phyloP scores from a whole-genome alignment of 768 basidiomycete species.

The Mycena haematopus region DNA sequence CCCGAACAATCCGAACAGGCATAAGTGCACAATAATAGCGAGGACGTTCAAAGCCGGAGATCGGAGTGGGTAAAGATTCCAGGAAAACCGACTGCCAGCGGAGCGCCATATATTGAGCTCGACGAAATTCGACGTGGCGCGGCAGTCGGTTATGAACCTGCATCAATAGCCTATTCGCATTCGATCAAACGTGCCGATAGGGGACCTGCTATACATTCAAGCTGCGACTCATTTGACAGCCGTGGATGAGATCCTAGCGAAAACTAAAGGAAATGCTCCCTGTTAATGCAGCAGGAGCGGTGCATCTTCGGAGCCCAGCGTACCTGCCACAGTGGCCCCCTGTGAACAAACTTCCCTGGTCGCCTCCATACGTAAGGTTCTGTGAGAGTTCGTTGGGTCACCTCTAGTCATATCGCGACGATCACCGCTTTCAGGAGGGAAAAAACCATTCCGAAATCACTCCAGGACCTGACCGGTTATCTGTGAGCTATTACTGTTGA shows the following conservation, averaged over 20 bases:
- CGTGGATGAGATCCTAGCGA: neutral
- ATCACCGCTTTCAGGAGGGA: neutral
- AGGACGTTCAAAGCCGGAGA: neutral
- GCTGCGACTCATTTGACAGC: neutral
- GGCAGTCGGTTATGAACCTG: neutral
- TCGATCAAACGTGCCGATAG: neutral
- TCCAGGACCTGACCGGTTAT: neutral
- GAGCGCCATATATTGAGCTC: neutral
- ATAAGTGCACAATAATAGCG: neutral
- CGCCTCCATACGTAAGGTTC: neutral
- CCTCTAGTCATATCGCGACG: neutral
- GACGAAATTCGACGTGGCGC: too few relatives aligned
- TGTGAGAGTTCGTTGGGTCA: neutral
- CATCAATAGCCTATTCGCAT: conserved; percentile 3
- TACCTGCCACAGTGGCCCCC: neutral
- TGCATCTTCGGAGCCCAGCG: neutral
- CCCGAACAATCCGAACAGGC: conserved; percentile 5
- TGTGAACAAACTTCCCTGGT: too few relatives aligned
- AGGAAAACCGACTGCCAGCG: neutral
- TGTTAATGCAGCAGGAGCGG: conserved; percentile 7
- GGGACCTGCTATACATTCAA: neutral
- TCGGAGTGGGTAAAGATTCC: neutral
- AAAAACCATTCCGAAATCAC: neutral
- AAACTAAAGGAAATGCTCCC: neutral
- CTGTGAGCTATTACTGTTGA: neutral